Base-by-base conservation (phyloP, 2,329 filamentous ascomycete species). In the Diplodia scrobiculata region DNA sequence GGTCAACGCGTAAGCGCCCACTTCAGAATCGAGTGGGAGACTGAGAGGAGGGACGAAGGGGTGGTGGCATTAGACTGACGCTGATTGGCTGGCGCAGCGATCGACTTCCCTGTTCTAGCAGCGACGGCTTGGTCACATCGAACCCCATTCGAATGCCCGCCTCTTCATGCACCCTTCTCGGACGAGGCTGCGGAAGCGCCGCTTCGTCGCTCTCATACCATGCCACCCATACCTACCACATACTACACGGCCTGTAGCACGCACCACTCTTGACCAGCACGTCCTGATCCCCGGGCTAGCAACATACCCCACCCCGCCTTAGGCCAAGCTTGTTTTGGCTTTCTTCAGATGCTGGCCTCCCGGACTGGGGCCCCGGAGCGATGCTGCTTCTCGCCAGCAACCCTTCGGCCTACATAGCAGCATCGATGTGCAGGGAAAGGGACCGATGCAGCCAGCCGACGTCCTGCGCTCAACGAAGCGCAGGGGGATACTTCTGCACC, bases 1-100 rank as follows among this genome's bases (percentile, higher is more conserved):
- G n/a, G 21, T 2, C 17, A n/a, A 52, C 2, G 21, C 14, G 52
- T 36, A 36, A 54, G 52, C 29, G 2, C 13, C 21, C 25, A 34
- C 4, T 6, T 6, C 50, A 17, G 6, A 32, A 11, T 32, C 10
- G 21, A 25, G 17, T 45, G 41, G 34, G 47, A 50, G 11, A 50
- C 19, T 5, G 17, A 11, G 47, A 50, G 17, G 34, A 17, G 48
- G 25, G 3, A 27, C 2, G 51, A 38, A 9, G 13, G 6, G 54
- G 14, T 38, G 29, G 52, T 55, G 32, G 52, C 32, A 17, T 10
- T 11, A 14, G 27, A 14, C n/a, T n/a, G 34, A 21, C 47, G 38
- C 55, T 48, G 55, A 60, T 60, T 60, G 55, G 55, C n/a, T 7
- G 41, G 27, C 17, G 17, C 58, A 50, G 58, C 38, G 45, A 62